Evolutionary conservation across 148 eudicot species (phyloP).

Genomic region (Spergularia bocconei): DNA sequence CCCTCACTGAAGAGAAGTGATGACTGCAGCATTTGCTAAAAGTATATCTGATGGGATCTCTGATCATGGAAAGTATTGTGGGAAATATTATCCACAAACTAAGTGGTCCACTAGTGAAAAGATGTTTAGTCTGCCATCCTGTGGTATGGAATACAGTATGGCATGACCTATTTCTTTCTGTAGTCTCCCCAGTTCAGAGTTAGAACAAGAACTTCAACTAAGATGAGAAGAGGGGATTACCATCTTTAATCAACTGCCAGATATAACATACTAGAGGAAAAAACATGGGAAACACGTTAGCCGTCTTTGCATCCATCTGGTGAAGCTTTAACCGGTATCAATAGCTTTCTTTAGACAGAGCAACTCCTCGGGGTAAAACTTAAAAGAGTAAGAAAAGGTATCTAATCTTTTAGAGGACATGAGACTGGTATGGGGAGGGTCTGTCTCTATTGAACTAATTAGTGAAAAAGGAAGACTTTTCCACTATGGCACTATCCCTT

Average conservation of each 20-base stretch:
- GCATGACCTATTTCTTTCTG: neutral
- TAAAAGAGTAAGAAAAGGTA: no score
- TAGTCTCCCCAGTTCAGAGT: slow-evolving; percentile 2
- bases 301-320: no score
- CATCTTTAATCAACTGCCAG: slow-evolving; percentile 4
- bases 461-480: no score
- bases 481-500: no score
- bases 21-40: slow-evolving; percentile 10
- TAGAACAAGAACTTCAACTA: neutral
- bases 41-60: neutral
- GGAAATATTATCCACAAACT: slow-evolving; percentile 15
- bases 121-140: slow-evolving; percentile 16
- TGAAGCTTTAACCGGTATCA: no score
- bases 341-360: no score
- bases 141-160: slow-evolving; percentile 10
- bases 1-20: neutral
- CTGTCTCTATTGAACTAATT: no score
- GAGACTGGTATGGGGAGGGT: no score
- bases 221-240: neutral
- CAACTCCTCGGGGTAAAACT: no score
- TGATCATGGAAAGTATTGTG: slow-evolving; percentile 21
- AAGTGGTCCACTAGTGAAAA: slow-evolving; percentile 21
- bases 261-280: neutral
- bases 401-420: no score
- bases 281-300: neutral